Conservation (phyloP, 2,329 filamentous ascomycete species). For the Epichloe hybrida region DNA sequence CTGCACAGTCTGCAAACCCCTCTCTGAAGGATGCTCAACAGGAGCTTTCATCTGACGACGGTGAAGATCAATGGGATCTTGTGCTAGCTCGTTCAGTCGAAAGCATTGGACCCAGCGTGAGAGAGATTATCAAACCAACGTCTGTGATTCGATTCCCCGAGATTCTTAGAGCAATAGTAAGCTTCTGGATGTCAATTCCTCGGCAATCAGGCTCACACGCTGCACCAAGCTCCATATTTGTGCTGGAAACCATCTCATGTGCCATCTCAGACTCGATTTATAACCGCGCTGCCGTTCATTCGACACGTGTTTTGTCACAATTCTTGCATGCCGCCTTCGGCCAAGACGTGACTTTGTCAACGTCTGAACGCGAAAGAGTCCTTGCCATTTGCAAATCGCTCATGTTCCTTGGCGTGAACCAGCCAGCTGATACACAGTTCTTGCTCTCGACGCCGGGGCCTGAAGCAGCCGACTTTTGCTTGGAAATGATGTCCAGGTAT, state of each 20-base stretch:
- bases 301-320: constrained; percentile 54
- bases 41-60: neutral
- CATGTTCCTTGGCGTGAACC: constrained; percentile 62
- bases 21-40: constrained; percentile 12
- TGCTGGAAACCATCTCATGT: constrained; percentile 49
- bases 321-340: constrained; percentile 51
- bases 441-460: constrained; percentile 43
- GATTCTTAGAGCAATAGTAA: constrained; percentile 47
- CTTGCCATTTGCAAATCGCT: constrained; percentile 55
- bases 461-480: constrained; percentile 51
- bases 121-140: constrained; percentile 35
- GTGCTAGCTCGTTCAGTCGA: constrained; percentile 23
- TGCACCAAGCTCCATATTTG: constrained; percentile 45
- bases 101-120: constrained; percentile 27
- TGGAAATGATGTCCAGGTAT: constrained; percentile 61
- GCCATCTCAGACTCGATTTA: constrained; percentile 48
- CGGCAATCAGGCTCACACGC: constrained; percentile 28
- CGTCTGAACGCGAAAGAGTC: constrained; percentile 44
- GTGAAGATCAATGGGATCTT: constrained; percentile 25
- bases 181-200: constrained; percentile 51
- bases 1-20: constrained; percentile 3
- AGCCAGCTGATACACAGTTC: constrained; percentile 70
- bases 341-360: constrained; percentile 33
- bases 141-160: constrained; percentile 46
- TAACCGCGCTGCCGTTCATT: constrained; percentile 60